Percentiles rank a stretch among this genome's conserved stretches.
phyloP scores from a whole-genome alignment of 208 protist genomes.

The Trypanosoma avium region DNA sequence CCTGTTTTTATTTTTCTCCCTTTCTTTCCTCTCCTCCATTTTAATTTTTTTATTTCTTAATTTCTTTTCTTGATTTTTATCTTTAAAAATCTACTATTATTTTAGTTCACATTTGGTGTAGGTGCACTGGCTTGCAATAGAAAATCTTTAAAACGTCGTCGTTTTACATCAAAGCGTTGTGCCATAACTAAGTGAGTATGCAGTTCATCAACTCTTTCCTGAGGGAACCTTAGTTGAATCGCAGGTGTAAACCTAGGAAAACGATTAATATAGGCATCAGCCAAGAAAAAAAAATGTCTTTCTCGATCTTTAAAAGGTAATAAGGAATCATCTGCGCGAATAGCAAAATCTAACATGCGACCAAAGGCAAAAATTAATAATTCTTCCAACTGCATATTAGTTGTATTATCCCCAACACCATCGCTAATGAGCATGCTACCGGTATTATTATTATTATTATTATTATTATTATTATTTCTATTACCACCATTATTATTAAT shows the following conservation, averaged over 20 bases:
- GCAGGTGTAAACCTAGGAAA: slow-evolving; percentile 43
- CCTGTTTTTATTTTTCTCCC: too few species aligned
- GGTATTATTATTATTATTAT: too few species aligned
- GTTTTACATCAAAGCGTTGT: slow-evolving; percentile 30
- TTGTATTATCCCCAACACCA: too few species aligned
- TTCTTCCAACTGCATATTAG: slow-evolving; percentile 31
- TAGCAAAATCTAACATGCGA: slow-evolving; percentile 40
- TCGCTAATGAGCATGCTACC: too few species aligned
- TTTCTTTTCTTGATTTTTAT: too few species aligned
- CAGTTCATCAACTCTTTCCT: slow-evolving; percentile 44
- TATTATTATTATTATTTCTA: too few species aligned
- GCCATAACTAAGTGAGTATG: slow-evolving; percentile 54
- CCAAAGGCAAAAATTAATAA: slow-evolving; percentile 39
- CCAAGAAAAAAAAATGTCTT: slow-evolving; percentile 28
- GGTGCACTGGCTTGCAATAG: slow-evolving; percentile 13
- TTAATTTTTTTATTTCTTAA: too few species aligned
- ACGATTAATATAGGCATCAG: slow-evolving; percentile 44
- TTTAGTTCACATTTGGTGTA: background rate
- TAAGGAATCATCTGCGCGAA: slow-evolving; percentile 21
- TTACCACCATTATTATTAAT: slow-evolving; percentile 6
- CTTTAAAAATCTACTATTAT: background rate
- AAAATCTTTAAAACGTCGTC: slow-evolving; percentile 65
- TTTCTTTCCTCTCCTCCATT: too few species aligned
- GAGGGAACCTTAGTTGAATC: slow-evolving; percentile 33
- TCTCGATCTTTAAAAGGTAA: slow-evolving; percentile 41